These are phyloP conservation scores for Neurospora intermedia DNA, from an alignment of 495 filamentous ascomycete species.

Conservation along the genomic window DNA sequence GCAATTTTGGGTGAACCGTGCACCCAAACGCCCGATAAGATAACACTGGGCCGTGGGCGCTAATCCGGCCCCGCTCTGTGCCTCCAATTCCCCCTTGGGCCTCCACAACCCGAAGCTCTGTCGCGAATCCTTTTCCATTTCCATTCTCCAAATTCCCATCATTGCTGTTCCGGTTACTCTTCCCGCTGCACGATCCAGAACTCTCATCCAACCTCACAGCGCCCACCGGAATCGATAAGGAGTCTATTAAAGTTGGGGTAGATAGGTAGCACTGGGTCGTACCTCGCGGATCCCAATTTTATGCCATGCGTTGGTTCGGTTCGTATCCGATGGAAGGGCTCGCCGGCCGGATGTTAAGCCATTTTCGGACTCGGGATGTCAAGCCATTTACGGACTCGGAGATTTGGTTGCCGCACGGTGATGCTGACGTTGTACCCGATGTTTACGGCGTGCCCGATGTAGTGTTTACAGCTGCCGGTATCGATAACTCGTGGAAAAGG, in stretches of 20 bases:
- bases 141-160: neutral
- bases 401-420: neutral
- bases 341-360: neutral
- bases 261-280: neutral
- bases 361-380: neutral
- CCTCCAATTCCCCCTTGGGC: neutral
- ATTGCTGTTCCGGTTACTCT: neutral
- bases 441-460: too few species aligned
- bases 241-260: neutral
- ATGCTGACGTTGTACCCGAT: neutral
- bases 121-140: neutral
- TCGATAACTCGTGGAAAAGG: neutral
- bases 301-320: neutral
- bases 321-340: neutral
- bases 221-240: neutral
- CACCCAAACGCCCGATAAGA: neutral
- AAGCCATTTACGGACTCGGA: neutral
- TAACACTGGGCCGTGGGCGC: neutral
- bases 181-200: neutral
- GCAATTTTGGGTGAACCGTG: neutral
- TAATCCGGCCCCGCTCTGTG: neutral
- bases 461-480: neutral
- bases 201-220: neutral
- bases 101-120: neutral
- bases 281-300: neutral